Conservation (phyloP, 1,139 yeast genomes). For the Geotrichum macrosporum region DNA sequence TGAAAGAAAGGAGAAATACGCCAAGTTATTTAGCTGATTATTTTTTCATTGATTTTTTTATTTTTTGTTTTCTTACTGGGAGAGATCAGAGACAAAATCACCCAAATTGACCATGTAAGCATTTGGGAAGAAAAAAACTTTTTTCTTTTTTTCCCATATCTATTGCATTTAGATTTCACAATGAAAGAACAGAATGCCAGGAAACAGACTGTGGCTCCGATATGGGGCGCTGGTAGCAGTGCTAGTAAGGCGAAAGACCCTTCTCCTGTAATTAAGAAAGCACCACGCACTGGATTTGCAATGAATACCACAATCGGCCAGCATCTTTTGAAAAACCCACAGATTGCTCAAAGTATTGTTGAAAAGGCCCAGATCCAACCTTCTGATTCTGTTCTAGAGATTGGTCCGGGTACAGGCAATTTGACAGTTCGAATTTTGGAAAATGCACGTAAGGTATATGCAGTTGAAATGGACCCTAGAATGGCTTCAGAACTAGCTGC, state of each 20-base stretch:
- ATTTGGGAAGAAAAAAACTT: too few species aligned
- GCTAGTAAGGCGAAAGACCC: too few species aligned
- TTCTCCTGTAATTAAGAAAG: conserved; percentile 16
- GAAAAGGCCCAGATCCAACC: conserved; percentile 94
- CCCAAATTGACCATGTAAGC: too few species aligned
- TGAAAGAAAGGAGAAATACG: too few species aligned
- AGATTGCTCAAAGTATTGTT: conserved; percentile 96
- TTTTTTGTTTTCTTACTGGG: too few species aligned
- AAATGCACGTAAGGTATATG: conserved; percentile 88
- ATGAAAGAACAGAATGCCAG: not conserved
- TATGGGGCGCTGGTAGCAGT: conserved; percentile 15
- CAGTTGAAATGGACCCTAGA: conserved; percentile 98
- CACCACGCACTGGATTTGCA: conserved; percentile 62
- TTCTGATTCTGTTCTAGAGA: conserved; percentile 88
- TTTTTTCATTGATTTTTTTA: too few species aligned
- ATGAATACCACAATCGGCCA: conserved; percentile 97
- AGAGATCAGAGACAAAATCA: too few species aligned
- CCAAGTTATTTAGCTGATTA: too few species aligned
- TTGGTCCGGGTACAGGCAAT: conserved; percentile 99
- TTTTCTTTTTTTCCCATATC: too few species aligned
- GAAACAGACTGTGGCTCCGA: conserved; percentile 6
- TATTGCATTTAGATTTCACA: too few species aligned
- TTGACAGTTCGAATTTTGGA: conserved; percentile 89
- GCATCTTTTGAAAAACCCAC: conserved; percentile 91
- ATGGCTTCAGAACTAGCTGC: conserved; percentile 99